These are phyloP conservation scores for Blastobotrys serpentis DNA, from an alignment of 1,139 yeast genomes.

Conservation along the genomic window DNA sequence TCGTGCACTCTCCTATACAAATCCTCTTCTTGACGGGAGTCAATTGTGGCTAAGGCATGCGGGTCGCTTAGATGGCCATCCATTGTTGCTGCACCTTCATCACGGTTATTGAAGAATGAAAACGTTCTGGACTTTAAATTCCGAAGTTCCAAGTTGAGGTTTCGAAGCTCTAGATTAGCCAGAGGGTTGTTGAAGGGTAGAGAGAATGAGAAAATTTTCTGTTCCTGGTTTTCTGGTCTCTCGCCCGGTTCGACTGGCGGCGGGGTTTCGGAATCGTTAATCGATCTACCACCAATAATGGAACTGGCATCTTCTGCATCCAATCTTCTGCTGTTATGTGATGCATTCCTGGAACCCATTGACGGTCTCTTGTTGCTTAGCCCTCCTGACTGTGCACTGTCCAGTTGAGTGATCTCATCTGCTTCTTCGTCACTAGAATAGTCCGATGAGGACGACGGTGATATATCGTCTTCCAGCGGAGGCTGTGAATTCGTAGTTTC, in stretches of 20 bases:
- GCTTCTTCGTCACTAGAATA: neutral
- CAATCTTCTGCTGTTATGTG: conserved; percentile 15
- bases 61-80: conserved; percentile 14
- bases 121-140: conserved; percentile 14
- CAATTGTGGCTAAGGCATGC: conserved; percentile 25
- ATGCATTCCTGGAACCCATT: conserved; percentile 7
- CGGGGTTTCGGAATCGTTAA: conserved; percentile 13
- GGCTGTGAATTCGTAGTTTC: neutral
- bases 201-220: conserved; percentile 33
- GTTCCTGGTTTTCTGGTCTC: conserved; percentile 15
- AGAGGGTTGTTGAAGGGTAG: conserved; percentile 36
- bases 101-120: conserved; percentile 12
- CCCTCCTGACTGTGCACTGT: neutral
- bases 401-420: neutral
- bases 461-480: neutral
- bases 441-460: neutral
- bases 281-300: conserved; percentile 33
- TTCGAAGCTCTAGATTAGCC: conserved; percentile 29
- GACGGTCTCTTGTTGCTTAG: neutral
- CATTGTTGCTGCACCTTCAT: conserved; percentile 6
- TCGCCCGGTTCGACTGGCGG: neutral
- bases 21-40: conserved; percentile 50
- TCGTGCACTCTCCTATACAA: conserved; percentile 56
- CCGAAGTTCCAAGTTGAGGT: conserved; percentile 24
- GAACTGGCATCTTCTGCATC: conserved; percentile 32